phyloP scores from a whole-genome alignment of 202 grass and related monocot genomes.

The Bolboschoenoplectus hybrid region DNA sequence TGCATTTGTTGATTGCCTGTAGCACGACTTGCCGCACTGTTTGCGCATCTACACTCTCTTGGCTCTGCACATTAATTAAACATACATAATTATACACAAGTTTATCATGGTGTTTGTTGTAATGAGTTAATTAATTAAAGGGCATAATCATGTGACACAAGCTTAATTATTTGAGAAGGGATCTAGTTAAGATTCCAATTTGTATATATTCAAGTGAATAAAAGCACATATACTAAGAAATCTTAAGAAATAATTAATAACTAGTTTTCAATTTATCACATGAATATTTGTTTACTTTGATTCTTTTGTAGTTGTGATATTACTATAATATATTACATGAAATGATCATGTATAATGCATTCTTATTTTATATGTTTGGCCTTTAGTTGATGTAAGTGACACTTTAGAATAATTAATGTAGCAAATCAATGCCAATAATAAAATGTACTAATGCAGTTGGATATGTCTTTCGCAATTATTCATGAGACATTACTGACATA shows the following conservation, averaged over 20 bases:
- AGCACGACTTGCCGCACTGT: slow-evolving; percentile 54
- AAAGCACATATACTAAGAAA: too few relatives aligned
- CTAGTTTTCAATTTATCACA: too few relatives aligned
- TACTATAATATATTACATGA: background rate
- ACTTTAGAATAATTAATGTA: background rate
- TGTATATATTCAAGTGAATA: too few relatives aligned
- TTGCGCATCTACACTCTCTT: slow-evolving; percentile 58
- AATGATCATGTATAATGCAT: background rate
- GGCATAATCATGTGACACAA: too few relatives aligned
- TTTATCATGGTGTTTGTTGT: background rate
- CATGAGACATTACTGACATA: background rate
- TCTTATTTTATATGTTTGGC: background rate
- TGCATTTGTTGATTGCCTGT: slow-evolving; percentile 61
- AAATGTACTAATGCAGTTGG: background rate
- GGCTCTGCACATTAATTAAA: slow-evolving; percentile 33
- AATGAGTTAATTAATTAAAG: background rate
- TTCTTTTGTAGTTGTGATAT: too few relatives aligned
- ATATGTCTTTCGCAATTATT: background rate
- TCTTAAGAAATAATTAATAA: too few relatives aligned
- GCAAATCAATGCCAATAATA: background rate
- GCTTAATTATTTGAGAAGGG: too few relatives aligned
- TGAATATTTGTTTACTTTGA: too few relatives aligned
- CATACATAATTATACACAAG: slow-evolving; percentile 27
- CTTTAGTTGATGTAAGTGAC: background rate
- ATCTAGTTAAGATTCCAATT: too few relatives aligned